Percentiles rank a stretch among this genome's conserved stretches.
phyloP scores from a whole-genome alignment of 2,329 filamentous ascomycete genomes.

The Phyllosticta citrichinensis region DNA sequence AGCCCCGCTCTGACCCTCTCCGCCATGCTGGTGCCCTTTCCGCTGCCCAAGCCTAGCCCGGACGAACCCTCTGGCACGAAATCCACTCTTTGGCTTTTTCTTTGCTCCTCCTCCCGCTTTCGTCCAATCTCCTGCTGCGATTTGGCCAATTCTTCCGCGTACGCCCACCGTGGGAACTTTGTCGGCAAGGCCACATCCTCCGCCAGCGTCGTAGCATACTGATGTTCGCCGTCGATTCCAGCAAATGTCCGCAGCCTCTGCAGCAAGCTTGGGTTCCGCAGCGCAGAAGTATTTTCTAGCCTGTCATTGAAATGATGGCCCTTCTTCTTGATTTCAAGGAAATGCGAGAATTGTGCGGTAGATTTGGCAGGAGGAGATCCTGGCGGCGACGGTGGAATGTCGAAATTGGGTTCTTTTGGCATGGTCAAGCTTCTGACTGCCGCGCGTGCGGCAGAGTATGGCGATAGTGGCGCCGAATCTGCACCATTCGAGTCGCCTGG shows the following conservation, averaged over 20 bases:
- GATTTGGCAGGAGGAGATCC: conserved; percentile 38
- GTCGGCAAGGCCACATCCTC: conserved; percentile 29
- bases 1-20: conserved; percentile 9
- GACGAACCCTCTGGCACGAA: conserved; percentile 22
- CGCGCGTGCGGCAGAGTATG: conserved; percentile 56
- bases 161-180: conserved; percentile 33
- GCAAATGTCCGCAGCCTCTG: conserved; percentile 65
- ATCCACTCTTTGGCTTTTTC: conserved; percentile 21
- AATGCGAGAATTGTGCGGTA: conserved; percentile 61
- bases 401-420: conserved; percentile 59
- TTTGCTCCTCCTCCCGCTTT: conserved; percentile 23
- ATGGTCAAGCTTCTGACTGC: conserved; percentile 63
- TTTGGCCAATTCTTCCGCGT: conserved; percentile 32
- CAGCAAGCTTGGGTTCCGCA: conserved; percentile 63
- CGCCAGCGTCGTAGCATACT: conserved; percentile 54
- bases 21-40: not conserved
- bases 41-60: conserved; percentile 9
- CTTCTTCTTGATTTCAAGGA: conserved; percentile 66
- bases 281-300: conserved; percentile 53
- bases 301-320: conserved; percentile 71
- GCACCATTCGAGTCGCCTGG: conserved; percentile 13
- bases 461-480: conserved; percentile 39
- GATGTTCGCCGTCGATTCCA: conserved; percentile 43
- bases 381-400: conserved; percentile 65
- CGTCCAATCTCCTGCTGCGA: conserved; percentile 30